A percentile compares a stretch with the other conserved stretches of the same genome.
Evolutionary conservation across 768 basidiomycete genomes (phyloP).

Genomic region (Boletellus ananiceps): DNA sequence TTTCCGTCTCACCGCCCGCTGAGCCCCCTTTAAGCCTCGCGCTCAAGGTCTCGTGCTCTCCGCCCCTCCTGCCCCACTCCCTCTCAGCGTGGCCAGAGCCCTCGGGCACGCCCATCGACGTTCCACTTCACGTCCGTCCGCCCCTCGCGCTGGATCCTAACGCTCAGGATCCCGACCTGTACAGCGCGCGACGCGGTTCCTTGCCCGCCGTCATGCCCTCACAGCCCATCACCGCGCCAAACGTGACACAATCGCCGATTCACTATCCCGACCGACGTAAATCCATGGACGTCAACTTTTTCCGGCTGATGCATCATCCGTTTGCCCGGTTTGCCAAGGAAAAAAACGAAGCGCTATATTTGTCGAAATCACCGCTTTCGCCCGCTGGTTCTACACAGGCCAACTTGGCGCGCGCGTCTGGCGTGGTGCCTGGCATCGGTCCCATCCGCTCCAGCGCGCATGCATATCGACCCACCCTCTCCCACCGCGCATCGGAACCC

Average conservation of each 20-base stretch:
- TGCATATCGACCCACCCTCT: constrained; percentile 32
- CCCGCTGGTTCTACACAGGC: constrained; percentile 30
- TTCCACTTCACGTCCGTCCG: constrained; percentile 21
- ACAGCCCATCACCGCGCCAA: constrained; percentile 18
- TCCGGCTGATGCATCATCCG: constrained; percentile 48
- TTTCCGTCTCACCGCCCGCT: neutral
- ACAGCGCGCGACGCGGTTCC: constrained; percentile 48
- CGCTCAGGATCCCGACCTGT: constrained; percentile 29
- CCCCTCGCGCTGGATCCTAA: constrained; percentile 17
- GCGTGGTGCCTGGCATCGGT: constrained; percentile 26
- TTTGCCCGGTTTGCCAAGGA: constrained; percentile 32
- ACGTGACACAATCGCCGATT: constrained; percentile 34
- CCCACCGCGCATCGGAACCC: constrained; percentile 32
- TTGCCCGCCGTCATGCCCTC: constrained; percentile 41
- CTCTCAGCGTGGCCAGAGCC: constrained; percentile 31
- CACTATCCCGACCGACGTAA: constrained; percentile 34
- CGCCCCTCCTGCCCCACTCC: constrained; percentile 12
- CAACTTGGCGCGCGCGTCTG: constrained; percentile 35
- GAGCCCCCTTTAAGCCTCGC: constrained; percentile 11
- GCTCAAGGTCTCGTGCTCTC: constrained; percentile 23
- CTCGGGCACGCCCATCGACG: constrained; percentile 27
- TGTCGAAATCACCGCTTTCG: constrained; percentile 32
- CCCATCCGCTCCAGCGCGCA: constrained; percentile 45
- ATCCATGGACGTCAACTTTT: constrained; percentile 42
- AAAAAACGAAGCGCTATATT: constrained; percentile 31